phyloP scores from a whole-genome alignment of 805 yeast genomes.

The Cyberlindnera xylosilytica region DNA sequence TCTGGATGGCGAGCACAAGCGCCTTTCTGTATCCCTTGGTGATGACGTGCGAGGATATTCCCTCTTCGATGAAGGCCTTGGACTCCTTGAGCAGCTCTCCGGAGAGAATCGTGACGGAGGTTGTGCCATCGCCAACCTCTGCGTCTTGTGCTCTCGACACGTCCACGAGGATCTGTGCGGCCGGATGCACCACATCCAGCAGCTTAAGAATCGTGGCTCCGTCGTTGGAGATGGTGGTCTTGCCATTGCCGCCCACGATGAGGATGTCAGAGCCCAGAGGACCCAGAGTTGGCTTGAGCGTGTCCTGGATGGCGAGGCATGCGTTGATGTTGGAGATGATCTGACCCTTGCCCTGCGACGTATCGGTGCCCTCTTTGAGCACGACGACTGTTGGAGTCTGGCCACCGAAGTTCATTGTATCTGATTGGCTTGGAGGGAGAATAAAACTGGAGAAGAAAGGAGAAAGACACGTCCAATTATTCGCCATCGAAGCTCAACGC shows the following conservation, averaged over 20 bases:
- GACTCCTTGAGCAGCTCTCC: slow-evolving; percentile 93
- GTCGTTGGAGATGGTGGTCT: slow-evolving; percentile 94
- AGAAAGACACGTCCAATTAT: neutral
- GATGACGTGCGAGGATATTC: slow-evolving; percentile 87
- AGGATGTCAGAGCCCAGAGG: slow-evolving; percentile 96
- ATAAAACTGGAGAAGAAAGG: neutral
- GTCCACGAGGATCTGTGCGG: slow-evolving; percentile 93
- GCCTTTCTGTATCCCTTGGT: slow-evolving; percentile 87
- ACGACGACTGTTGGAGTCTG: slow-evolving; percentile 99
- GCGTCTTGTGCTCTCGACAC: slow-evolving; percentile 96
- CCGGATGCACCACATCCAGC: slow-evolving; percentile 96
- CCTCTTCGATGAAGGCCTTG: slow-evolving; percentile 90
- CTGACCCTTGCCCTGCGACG: slow-evolving; percentile 96
- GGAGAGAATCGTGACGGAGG: slow-evolving; percentile 90
- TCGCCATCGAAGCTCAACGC: too few species aligned
- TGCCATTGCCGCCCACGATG: slow-evolving; percentile 78
- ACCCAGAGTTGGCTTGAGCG: slow-evolving; percentile 91
- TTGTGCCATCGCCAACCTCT: slow-evolving; percentile 98
- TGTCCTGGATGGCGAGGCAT: slow-evolving; percentile 94
- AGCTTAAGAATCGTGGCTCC: slow-evolving; percentile 95
- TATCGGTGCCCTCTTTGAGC: slow-evolving; percentile 95
- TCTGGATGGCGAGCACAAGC: slow-evolving; percentile 67
- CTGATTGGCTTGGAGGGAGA: neutral
- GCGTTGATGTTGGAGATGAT: slow-evolving; percentile 94
- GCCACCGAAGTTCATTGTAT: slow-evolving; percentile 75